Base-by-base conservation (phyloP, 2,329 filamentous ascomycete species). In the Tympanopsis confertula region DNA sequence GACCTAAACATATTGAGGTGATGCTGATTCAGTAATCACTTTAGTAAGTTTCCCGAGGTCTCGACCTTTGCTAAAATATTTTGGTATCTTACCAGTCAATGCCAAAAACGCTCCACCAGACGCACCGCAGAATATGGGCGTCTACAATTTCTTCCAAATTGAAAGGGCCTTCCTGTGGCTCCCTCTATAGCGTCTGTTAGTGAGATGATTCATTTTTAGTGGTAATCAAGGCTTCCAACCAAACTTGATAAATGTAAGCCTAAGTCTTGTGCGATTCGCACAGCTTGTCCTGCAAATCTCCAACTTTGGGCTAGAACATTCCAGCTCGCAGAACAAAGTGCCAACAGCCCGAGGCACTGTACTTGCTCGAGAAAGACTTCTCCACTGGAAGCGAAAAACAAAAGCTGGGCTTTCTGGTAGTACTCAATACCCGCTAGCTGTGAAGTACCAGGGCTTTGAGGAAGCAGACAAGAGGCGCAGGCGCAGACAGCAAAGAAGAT, bases 401-500 rank as follows among this genome's bases (percentile, higher is more conserved):
- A 41, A n/a, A 50, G 39, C n/a, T 49, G 38, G 1, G 47, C 45
- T 18, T 44, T 50, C 22, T 49, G 42, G 30, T 50, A 51, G 29
- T 49, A 46, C 10, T 49, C 46, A 12, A 50, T 24, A n/a, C n/a
- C n/a, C n/a, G n/a, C n/a, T n/a, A n/a, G n/a, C n/a, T n/a, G n/a
- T n/a, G n/a, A n/a, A n/a, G n/a, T n/a, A 3, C 49, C 49, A 0
- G 47, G 38, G 4, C 39, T 38, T 0, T 36, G 35, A 2, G 46
- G 49, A 7, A 52, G 37, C 7, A 52, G 44, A 12, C 52, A 46
- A 1, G 51, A 50, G 5, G 52, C 46, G 17, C 51, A 54, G 0
- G 52, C 52, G 30, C 51, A 54, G 0, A 54, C 47, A 4, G 51
- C 46, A 19, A 50, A 54, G 40, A 54, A 54, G 3, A 54, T 47